Percentiles rank a stretch among this genome's conserved stretches.
phyloP scores from a whole-genome alignment of 1,139 yeast species.

The Magnusiomyces paraingens region DNA sequence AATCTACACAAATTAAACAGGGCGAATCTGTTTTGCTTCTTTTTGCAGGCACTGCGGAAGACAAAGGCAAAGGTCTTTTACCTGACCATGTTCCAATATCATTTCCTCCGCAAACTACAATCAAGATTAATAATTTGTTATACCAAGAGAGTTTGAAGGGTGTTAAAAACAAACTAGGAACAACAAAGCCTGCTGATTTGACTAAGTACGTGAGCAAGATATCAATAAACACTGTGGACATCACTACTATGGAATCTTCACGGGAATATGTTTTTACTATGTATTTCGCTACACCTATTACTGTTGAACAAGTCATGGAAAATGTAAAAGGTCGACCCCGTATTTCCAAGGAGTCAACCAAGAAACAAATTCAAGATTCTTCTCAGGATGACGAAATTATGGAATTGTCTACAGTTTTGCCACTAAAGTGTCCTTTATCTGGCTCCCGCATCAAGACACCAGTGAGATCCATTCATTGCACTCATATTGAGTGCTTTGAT shows the following conservation, averaged over 20 bases:
- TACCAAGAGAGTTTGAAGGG: conserved; percentile 22
- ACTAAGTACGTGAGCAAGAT: conserved; percentile 22
- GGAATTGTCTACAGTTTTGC: conserved; percentile 31
- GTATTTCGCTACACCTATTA: conserved; percentile 23
- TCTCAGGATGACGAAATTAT: conserved; percentile 37
- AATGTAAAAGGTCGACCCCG: conserved; percentile 26
- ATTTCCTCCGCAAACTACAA: not conserved
- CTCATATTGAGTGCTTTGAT: conserved; percentile 40
- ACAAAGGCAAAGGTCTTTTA: no score
- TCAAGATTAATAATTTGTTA: conserved; percentile 34
- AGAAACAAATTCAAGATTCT: conserved; percentile 22
- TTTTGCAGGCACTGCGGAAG: not conserved
- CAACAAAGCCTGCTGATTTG: conserved; percentile 36
- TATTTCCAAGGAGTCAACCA: conserved; percentile 28
- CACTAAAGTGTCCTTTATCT: conserved; percentile 37
- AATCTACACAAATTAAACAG: not conserved
- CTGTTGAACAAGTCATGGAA: conserved; percentile 25
- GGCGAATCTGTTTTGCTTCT: not conserved
- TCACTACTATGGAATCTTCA: conserved; percentile 20
- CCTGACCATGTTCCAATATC: not conserved
- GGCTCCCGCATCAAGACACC: conserved; percentile 35
- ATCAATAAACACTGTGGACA: conserved; percentile 22
- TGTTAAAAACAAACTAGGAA: conserved; percentile 35
- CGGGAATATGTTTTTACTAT: conserved; percentile 25
- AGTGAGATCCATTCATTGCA: conserved; percentile 34